Evolutionary conservation across 164 flowering plant species (phyloP).

Genomic region (Dillenia turbinata): DNA sequence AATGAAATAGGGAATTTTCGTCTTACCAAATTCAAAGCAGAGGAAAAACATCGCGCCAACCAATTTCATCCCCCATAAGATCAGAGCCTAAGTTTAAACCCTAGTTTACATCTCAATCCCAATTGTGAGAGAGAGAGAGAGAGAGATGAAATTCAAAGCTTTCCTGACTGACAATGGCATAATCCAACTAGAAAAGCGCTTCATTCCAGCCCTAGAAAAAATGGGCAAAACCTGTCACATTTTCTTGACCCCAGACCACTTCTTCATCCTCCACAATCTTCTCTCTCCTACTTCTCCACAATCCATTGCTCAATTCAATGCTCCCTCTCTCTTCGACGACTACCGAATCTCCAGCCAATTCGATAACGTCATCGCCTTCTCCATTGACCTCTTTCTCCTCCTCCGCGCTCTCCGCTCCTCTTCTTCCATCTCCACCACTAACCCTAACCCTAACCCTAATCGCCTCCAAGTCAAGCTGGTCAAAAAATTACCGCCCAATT

Average conservation of each 20-base stretch:
- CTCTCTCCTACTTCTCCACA: conserved; percentile 73
- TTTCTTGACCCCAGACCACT: conserved; percentile 68
- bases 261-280: conserved; percentile 86
- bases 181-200: conserved; percentile 66
- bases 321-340: conserved; percentile 72
- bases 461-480: conserved; percentile 81
- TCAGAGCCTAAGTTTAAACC: neutral
- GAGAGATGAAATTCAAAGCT: conserved; percentile 88
- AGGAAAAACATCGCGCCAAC: too few species aligned
- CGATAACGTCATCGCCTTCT: conserved; percentile 79
- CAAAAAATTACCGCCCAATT: conserved; percentile 75
- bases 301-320: conserved; percentile 76
- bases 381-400: conserved; percentile 73
- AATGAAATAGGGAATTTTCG: too few species aligned
- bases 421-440: conserved; percentile 43
- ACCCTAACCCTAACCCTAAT: conserved; percentile 19
- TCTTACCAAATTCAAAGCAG: too few species aligned
- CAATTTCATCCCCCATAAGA: too few species aligned
- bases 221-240: conserved; percentile 77
- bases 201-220: conserved; percentile 83
- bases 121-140: neutral
- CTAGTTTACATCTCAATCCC: neutral
- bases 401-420: conserved; percentile 83
- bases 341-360: conserved; percentile 86
- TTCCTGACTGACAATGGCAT: conserved; percentile 78